Conservation (phyloP, 495 filamentous ascomycete species). For the Rhizodiscina lignyota region DNA sequence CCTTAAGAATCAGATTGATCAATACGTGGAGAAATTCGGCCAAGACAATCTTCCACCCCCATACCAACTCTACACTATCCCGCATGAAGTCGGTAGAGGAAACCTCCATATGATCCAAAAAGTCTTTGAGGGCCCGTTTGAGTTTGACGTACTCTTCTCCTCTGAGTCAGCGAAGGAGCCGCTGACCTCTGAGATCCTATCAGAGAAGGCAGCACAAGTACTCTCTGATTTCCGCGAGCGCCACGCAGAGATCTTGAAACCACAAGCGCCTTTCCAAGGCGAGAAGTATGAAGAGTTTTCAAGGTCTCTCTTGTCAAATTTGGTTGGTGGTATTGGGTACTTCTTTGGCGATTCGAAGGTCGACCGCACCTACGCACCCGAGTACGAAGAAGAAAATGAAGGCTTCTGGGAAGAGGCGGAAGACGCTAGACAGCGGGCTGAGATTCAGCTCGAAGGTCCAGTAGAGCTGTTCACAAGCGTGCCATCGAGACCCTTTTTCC, state of each 20-base stretch:
- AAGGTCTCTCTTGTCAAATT: conserved; percentile 81
- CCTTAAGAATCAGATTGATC: conserved; percentile 62
- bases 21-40: conserved; percentile 50
- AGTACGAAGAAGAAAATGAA: conserved; percentile 93
- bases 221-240: conserved; percentile 43
- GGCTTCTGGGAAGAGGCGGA: conserved; percentile 91
- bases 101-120: conserved; percentile 89
- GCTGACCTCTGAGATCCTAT: conserved; percentile 33
- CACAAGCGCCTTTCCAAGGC: conserved; percentile 57
- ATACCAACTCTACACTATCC: conserved; percentile 68
- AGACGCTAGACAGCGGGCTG: conserved; percentile 48
- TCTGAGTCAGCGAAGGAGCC: conserved; percentile 51
- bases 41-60: conserved; percentile 61
- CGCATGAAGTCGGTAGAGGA: conserved; percentile 48
- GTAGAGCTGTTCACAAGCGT: conserved; percentile 85
- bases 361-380: conserved; percentile 75
- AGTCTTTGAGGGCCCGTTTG: conserved; percentile 76
- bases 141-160: conserved; percentile 86
- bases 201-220: conserved; percentile 1
- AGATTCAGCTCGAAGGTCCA: conserved; percentile 60
- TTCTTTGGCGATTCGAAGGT: conserved; percentile 78
- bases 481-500: conserved; percentile 90
- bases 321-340: conserved; percentile 88
- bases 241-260: conserved; percentile 56
- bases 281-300: conserved; percentile 65